phyloP scores from a whole-genome alignment of 371 early-diverging fungal genomes.

The Saksenaea oblongispora region DNA sequence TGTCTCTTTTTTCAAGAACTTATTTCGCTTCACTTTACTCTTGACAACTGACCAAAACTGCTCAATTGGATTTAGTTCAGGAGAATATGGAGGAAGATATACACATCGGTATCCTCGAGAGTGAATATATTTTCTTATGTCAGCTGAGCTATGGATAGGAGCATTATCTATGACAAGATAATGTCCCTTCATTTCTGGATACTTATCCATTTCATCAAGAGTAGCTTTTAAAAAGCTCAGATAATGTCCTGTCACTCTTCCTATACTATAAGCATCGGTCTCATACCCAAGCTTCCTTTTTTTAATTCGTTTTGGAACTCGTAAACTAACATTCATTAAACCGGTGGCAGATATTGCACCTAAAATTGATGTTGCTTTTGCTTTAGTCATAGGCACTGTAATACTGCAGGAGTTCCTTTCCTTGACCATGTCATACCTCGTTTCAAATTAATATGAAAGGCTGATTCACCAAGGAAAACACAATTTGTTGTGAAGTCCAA shows the following conservation, averaged over 20 bases:
- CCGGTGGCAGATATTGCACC: slow-evolving; percentile 5
- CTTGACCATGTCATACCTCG: neutral
- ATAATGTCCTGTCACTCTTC: slow-evolving; percentile 6
- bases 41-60: slow-evolving; percentile 7
- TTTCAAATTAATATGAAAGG: no score
- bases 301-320: slow-evolving; percentile 4
- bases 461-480: slow-evolving; percentile 4
- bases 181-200: slow-evolving; percentile 21
- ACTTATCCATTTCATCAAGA: slow-evolving; percentile 20
- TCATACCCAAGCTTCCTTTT: slow-evolving; percentile 6
- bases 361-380: neutral
- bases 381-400: slow-evolving; percentile 6
- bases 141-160: neutral
- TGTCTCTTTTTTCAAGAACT: no score
- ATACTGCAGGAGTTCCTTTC: slow-evolving; percentile 4
- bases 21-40: neutral
- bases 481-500: slow-evolving; percentile 1
- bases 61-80: slow-evolving; percentile 10
- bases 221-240: slow-evolving; percentile 19
- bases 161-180: slow-evolving; percentile 21
- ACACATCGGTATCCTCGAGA: slow-evolving; percentile 17
- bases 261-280: slow-evolving; percentile 7
- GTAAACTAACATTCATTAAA: no score
- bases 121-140: slow-evolving; percentile 16
- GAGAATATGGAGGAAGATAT: slow-evolving; percentile 10